Evolutionary conservation across 768 basidiomycete species (phyloP), one percentile per base, ranked within the genome.

Genomic region (Termitomyces sp.): DNA sequence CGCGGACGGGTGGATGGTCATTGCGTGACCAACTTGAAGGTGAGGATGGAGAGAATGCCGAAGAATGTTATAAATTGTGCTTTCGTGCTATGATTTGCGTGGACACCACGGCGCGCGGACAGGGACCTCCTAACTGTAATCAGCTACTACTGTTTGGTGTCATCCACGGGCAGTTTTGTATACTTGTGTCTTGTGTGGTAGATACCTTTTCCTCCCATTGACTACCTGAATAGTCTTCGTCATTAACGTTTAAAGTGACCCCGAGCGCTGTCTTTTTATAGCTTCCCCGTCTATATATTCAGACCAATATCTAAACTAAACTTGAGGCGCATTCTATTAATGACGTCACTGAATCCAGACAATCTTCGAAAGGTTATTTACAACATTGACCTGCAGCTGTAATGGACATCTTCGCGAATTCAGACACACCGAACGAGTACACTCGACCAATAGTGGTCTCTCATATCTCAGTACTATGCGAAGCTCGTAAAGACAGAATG

Each of bases 41-140:
- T n/a, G 40, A 34, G n/a, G 37, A 40, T 16, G 27, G 47, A 44
- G 34, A 32, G 56, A 16, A 27, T 29, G 38, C n/a, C 17, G 42
- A 48, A 23, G 35, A 37, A 21, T 25, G 45, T 61, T 37, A 27
- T n/a, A n/a, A n/a, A n/a, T 51, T 19, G 25, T 51, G 49, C 37
- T 56, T 44, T 58, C 50, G 44, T 61, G 49, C 49, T 55, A 34
- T 50, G 32, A 50, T 37, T 50, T 34, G 34, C 47, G 45, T 31
- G 45, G 17, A 46, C 21, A 38, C 25, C 41, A 17, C 14, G 23
- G 47, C 32, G 17, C 52, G 45, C 17, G 52, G 35, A 45, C 35
- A 57, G 52, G 53, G 56, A 60, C 42, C 52, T 54, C 32, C 29
- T 34, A 50, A 44, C 25, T 23, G 21, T 27, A 27, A n/a, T 44